Percentiles rank a stretch among this genome's conserved stretches.
phyloP scores from a whole-genome alignment of 805 yeast genomes.

The Lachancea fermentati region DNA sequence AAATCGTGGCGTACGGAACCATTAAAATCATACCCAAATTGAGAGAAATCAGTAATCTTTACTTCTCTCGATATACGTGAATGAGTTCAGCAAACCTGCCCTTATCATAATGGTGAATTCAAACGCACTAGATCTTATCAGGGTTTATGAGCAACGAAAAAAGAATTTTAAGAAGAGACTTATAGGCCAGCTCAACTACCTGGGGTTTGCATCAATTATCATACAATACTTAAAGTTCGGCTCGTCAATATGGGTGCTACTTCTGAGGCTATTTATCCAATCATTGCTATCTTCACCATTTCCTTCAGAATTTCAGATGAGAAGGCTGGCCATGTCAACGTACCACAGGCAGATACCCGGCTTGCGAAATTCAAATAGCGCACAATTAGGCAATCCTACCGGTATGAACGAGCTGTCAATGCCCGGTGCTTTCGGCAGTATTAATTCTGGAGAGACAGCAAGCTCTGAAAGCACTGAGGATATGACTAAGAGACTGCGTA shows the following conservation, averaged over 20 bases:
- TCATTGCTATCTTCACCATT: slow-evolving; percentile 39
- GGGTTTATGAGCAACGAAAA: slow-evolving; percentile 20
- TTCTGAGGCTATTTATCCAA: slow-evolving; percentile 35
- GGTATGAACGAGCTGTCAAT: too few species aligned
- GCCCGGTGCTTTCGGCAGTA: too few species aligned
- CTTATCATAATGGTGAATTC: too few species aligned
- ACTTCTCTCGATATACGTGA: too few species aligned
- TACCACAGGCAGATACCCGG: slow-evolving; percentile 3
- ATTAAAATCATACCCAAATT: too few species aligned
- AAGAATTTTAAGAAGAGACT: slow-evolving; percentile 23
- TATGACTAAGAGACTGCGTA: not conserved
- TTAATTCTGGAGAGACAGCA: not conserved
- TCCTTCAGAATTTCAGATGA: slow-evolving; percentile 29
- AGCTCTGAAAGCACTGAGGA: not conserved
- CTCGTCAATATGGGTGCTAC: slow-evolving; percentile 21
- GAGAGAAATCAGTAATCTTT: too few species aligned
- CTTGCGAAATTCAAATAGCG: not conserved
- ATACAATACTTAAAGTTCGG: slow-evolving; percentile 27
- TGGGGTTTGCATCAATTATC: slow-evolving; percentile 23
- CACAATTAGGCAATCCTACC: too few species aligned
- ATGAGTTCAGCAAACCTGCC: too few species aligned
- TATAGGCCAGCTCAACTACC: slow-evolving; percentile 14
- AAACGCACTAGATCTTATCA: not conserved
- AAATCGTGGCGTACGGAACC: too few species aligned
- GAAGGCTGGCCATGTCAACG: slow-evolving; percentile 8